Evolutionary conservation across 768 basidiomycete species (phyloP).

Genomic region (Mycena capillaripes): DNA sequence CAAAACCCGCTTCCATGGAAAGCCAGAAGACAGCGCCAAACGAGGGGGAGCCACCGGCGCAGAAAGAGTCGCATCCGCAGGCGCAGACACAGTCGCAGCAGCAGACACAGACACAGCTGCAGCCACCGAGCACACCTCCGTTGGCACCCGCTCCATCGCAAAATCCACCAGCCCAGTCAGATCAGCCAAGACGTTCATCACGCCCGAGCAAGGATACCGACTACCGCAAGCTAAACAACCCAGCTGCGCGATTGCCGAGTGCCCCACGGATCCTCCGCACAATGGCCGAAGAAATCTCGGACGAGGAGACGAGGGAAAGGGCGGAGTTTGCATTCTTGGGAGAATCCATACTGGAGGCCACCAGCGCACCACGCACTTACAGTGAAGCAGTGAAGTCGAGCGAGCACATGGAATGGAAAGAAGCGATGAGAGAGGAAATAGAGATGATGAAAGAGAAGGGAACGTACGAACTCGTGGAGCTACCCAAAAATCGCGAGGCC

Average conservation of each 20-base stretch:
- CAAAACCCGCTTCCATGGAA: slow-evolving; percentile 13
- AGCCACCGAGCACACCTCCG: background rate
- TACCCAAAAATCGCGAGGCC: slow-evolving; percentile 13
- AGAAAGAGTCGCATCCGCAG: background rate
- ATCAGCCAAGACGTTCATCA: background rate
- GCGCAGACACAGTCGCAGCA: slow-evolving; percentile 17
- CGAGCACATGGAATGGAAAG: slow-evolving; percentile 20
- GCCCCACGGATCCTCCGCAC: no score
- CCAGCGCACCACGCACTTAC: background rate
- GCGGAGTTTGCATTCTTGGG: slow-evolving; percentile 10
- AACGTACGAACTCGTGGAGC: slow-evolving; percentile 20
- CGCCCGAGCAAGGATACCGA: background rate
- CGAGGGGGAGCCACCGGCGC: background rate
- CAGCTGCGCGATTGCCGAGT: background rate
- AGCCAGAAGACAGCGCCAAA: slow-evolving; percentile 3
- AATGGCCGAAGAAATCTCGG: no score
- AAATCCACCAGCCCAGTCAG: slow-evolving; percentile 8
- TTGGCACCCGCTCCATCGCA: background rate
- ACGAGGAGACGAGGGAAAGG: background rate
- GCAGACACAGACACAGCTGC: slow-evolving; percentile 16
- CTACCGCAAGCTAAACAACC: slow-evolving; percentile 30
- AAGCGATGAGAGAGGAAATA: slow-evolving; percentile 29
- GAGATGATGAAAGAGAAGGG: slow-evolving; percentile 30
- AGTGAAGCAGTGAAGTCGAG: slow-evolving; percentile 15
- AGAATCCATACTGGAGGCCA: background rate